Conservation (phyloP, 768 basidiomycete genomes). For the Hericium rajendrae region DNA sequence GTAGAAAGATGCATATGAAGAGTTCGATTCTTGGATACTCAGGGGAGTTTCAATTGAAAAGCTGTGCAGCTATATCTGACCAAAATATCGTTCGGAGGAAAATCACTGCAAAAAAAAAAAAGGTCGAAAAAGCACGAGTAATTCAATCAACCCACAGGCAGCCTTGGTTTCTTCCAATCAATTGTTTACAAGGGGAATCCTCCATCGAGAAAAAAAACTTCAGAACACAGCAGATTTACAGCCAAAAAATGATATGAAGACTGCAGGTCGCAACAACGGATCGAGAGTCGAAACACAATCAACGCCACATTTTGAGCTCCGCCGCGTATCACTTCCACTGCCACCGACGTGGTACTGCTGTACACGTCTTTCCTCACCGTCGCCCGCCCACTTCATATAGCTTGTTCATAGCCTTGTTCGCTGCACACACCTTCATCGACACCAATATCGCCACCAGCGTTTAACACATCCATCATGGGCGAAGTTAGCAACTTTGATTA, state of each 20-base stretch:
- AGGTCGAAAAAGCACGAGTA: no score
- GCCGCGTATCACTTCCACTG: neutral
- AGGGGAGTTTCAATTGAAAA: no score
- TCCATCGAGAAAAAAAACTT: neutral
- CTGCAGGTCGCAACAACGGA: neutral
- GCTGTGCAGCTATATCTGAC: no score
- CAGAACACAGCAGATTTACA: neutral
- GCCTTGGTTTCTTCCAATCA: no score
- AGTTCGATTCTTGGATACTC: no score
- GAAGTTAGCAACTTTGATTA: conserved; percentile 97
- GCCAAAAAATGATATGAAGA: neutral
- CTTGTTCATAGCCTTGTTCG: neutral
- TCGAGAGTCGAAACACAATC: neutral
- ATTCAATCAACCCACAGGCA: no score
- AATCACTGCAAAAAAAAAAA: no score
- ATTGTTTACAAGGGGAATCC: no score
- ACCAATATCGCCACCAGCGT: neutral
- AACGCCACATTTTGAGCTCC: neutral
- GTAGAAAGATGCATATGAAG: no score
- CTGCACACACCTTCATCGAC: neutral
- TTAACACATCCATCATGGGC: conserved; percentile 42
- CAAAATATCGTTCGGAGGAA: no score
- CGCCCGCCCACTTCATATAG: neutral
- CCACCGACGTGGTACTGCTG: neutral
- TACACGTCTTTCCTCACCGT: neutral